Evolutionary conservation across 139 green algal species (phyloP).

Genomic region (Tetradesmus lagerheimii): DNA sequence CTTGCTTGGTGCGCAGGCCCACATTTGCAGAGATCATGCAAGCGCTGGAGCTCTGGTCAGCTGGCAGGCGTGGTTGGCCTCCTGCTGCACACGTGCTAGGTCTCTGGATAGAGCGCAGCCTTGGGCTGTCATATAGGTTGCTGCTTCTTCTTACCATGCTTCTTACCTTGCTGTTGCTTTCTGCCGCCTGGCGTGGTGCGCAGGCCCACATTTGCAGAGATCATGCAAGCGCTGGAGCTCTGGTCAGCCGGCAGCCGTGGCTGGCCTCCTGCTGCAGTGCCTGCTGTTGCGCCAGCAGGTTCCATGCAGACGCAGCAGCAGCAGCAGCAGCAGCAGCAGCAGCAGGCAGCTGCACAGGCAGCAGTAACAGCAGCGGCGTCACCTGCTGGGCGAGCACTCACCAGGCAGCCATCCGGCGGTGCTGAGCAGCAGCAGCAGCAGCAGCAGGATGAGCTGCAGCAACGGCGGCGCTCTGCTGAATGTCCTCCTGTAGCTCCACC

Average conservation of each 20-base stretch:
- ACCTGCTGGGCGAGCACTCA: background rate
- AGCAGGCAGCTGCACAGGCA: background rate
- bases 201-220: slow-evolving; percentile 34
- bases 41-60: slow-evolving; percentile 5
- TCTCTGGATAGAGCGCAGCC: too few relatives aligned
- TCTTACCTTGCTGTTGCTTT: background rate
- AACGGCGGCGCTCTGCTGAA: background rate
- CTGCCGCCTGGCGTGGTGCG: background rate
- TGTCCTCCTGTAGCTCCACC: background rate
- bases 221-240: slow-evolving; percentile 1
- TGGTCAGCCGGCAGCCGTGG: slow-evolving; percentile 25
- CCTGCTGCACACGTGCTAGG: too few relatives aligned
- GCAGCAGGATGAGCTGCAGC: background rate
- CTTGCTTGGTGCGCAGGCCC: background rate
- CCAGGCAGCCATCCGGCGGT: background rate
- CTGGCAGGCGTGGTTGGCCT: slow-evolving; percentile 17
- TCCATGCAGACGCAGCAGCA: background rate
- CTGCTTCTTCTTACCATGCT: too few relatives aligned
- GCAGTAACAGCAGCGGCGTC: background rate
- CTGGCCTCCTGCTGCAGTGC: background rate
- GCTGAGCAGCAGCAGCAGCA: background rate
- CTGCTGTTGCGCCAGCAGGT: too few relatives aligned
- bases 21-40: slow-evolving; percentile 20
- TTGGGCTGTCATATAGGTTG: too few relatives aligned
- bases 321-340: slow-evolving; percentile 29